Percentiles rank a stretch among this genome's conserved stretches.
Conservation (phyloP, 352 stramenopile genomes). For the Elongisporangium undulatum region DNA sequence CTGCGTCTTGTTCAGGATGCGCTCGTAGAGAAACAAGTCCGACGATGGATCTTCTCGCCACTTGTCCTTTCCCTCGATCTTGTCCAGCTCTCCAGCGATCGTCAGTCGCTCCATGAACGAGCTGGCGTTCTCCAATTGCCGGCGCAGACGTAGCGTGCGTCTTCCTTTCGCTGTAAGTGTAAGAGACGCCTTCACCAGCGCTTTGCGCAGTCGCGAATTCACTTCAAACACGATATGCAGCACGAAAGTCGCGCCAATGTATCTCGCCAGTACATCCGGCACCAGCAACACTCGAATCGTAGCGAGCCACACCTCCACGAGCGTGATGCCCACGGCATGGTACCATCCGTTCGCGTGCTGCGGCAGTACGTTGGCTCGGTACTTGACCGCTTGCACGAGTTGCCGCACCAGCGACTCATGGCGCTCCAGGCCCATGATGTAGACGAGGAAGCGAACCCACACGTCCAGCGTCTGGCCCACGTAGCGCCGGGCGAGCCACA, state of each 20-base stretch:
- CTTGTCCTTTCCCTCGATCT: conserved; percentile 79
- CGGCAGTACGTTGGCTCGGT: conserved; percentile 28
- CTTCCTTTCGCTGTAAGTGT: conserved; percentile 45
- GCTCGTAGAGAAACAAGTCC: conserved; percentile 63
- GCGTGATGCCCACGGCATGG: conserved; percentile 48
- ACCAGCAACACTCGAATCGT: conserved; percentile 68
- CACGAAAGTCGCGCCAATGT: conserved; percentile 66
- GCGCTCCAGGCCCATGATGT: conserved; percentile 61
- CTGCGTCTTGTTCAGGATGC: conserved; percentile 83
- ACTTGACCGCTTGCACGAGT: conserved; percentile 46
- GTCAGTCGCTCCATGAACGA: conserved; percentile 68
- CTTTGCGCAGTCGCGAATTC: conserved; percentile 25
- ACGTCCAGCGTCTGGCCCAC: conserved; percentile 31
- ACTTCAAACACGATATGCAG: conserved; percentile 81
- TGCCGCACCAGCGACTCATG: conserved; percentile 46
- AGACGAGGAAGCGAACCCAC: conserved; percentile 79
- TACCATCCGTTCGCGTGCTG: conserved; percentile 28
- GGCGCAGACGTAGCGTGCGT: conserved; percentile 32
- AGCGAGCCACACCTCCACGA: conserved; percentile 71
- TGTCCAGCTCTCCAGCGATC: conserved; percentile 75
- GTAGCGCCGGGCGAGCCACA: conserved; percentile 16
- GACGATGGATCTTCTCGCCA: conserved; percentile 73
- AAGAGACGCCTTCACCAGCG: conserved; percentile 26
- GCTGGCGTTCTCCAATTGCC: conserved; percentile 52
- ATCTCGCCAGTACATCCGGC: conserved; percentile 75